These are phyloP conservation scores for Citrus cavaleriei DNA, from an alignment of 345 rosid species.

Conservation along the genomic window DNA sequence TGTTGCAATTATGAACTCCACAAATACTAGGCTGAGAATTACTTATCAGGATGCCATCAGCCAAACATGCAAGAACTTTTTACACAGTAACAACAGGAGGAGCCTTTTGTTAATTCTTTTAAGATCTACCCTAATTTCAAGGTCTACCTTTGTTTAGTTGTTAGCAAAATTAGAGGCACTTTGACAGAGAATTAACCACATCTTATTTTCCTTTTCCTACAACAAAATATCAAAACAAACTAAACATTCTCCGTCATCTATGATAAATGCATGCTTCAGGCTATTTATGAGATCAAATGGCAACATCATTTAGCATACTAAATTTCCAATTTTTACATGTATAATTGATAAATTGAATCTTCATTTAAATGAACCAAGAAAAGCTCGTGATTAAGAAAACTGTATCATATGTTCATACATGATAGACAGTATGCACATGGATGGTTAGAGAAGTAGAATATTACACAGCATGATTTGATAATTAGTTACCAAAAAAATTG, in stretches of 20 bases:
- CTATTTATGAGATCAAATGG: background rate
- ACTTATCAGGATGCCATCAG: background rate
- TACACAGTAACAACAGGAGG: background rate
- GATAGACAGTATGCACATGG: background rate
- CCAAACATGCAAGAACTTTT: background rate
- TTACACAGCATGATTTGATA: background rate
- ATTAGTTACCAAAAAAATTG: background rate
- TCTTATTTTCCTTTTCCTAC: background rate
- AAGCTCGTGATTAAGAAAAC: background rate
- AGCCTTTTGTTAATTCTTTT: background rate
- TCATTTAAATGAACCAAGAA: background rate
- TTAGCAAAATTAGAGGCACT: background rate
- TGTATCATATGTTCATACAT: background rate
- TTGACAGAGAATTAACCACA: background rate
- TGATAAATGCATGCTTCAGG: slow-evolving; percentile 2
- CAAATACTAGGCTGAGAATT: background rate
- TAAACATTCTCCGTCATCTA: background rate
- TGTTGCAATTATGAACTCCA: slow-evolving; percentile 5
- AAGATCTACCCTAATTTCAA: background rate
- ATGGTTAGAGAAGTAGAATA: background rate
- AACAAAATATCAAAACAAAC: background rate
- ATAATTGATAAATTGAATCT: background rate
- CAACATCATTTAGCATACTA: background rate
- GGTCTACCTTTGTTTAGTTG: background rate
- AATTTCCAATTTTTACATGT: background rate